Conservation (phyloP, 2,329 filamentous ascomycete species). For the Talaromyces sp. region DNA sequence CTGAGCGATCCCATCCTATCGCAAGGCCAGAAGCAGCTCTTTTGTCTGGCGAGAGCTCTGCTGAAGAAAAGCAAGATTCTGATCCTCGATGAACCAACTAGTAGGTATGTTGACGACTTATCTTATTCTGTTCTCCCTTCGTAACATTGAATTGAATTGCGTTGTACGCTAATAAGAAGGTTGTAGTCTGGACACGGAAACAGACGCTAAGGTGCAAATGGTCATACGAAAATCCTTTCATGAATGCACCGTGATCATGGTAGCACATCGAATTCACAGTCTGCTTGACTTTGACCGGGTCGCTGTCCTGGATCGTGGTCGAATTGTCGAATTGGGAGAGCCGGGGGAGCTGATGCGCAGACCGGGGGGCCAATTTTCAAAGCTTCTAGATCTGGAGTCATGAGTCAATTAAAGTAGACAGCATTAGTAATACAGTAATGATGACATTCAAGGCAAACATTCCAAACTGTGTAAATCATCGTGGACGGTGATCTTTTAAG, state of each 20-base stretch:
- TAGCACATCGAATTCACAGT: background rate
- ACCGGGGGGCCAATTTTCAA: background rate
- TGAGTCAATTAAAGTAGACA: background rate
- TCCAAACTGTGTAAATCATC: background rate
- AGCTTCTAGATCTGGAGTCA: background rate
- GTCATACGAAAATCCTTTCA: background rate
- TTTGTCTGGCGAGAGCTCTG: slow-evolving; percentile 31
- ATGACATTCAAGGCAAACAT: background rate
- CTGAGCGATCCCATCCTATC: slow-evolving; percentile 23
- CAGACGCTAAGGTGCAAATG: background rate
- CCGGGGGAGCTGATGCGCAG: background rate
- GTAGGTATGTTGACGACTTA: background rate
- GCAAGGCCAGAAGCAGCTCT: slow-evolving; percentile 34
- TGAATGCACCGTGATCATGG: background rate
- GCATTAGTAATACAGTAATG: background rate
- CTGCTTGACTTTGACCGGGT: background rate
- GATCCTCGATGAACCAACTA: slow-evolving; percentile 2
- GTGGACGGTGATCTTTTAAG: background rate
- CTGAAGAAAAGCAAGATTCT: background rate
- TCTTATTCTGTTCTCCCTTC: background rate
- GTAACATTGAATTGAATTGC: no score
- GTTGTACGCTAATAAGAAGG: no score
- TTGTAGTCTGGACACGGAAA: background rate
- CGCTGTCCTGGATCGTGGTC: background rate
- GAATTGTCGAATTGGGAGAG: background rate